Base-by-base conservation (phyloP, 2,329 filamentous ascomycete genomes). In the Claviceps digitariae region DNA sequence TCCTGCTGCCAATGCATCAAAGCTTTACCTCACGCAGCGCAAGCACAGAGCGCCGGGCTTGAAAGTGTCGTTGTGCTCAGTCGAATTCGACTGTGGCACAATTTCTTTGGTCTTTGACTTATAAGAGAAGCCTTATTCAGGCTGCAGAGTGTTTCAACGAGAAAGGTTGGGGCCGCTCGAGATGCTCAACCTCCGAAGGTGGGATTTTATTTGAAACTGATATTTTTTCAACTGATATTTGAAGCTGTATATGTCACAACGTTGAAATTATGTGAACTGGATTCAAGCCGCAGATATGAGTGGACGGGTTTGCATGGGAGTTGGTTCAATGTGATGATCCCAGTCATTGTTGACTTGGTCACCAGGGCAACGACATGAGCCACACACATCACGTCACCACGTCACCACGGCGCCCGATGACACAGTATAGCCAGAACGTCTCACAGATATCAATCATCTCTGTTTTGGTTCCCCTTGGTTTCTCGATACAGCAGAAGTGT, bases 11-110 rank as follows among this genome's bases (percentile, higher is more conserved):
- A 20, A 38, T 21, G 23, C 21, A 7, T 48, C 34, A 2, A 40
- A 13, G 25, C 73, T 73, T 61, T 69, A 89, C 86, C 84, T 90
- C 84, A 83, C 84, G 83, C 84, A 88, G 82, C 78, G 82, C 83
- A 85, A 87, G 83, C 83, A 71, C 82, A 83, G 81, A 77, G 79
- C 81, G 84, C 84, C 84, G 84, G 86, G 84, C 83, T 76, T 72
- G 63, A 66, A 60, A 56, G 63, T 65, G 62, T 63, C 57, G 66
- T 73, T 64, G 71, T 72, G 64, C 70, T 75, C 76, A 78, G 73
- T 73, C 70, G 68, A 64, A 58, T 64, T 63, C 63, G 72, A 72
- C 69, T 69, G 69, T 63, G 60, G 60, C 60, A 56, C 56, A 58
- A 52, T 50, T 56, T 46, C 27, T 43, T 46, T 52, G 15, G 46